Evolutionary conservation across 2,329 filamentous ascomycete genomes (phyloP).

Genomic region (Colletotrichum eleusines): DNA sequence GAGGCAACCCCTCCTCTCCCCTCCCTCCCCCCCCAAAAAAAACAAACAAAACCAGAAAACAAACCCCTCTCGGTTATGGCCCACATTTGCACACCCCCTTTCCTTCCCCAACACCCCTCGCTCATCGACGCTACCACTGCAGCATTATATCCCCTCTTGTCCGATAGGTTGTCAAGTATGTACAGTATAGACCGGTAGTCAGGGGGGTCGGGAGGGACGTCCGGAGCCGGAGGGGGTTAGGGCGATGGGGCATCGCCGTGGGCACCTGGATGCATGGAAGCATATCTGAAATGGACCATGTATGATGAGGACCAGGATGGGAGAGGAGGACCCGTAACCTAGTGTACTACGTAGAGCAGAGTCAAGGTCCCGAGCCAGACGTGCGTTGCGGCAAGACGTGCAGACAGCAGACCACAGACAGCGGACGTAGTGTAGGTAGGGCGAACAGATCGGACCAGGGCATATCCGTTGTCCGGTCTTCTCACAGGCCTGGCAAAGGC

Average conservation of each 20-base stretch:
- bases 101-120: neutral
- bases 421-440: neutral
- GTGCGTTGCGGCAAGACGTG: constrained; percentile 17
- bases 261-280: constrained; percentile 12
- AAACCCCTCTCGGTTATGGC: neutral
- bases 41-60: no score
- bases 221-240: neutral
- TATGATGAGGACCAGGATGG: neutral
- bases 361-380: constrained; percentile 8
- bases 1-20: neutral
- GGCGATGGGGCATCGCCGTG: neutral
- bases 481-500: neutral
- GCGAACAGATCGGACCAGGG: constrained; percentile 8
- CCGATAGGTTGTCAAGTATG: neutral
- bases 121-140: neutral
- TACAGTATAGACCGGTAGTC: neutral
- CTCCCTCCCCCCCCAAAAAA: no score
- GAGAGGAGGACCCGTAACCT: neutral
- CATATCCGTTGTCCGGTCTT: neutral
- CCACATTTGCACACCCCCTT: constrained; percentile 9
- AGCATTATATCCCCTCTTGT: neutral
- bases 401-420: constrained; percentile 10
- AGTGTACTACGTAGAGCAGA: neutral
- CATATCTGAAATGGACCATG: constrained; percentile 15
- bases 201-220: neutral